Conservation (phyloP, 208 protist genomes). For the Acanthamoeba polyphaga region DNA sequence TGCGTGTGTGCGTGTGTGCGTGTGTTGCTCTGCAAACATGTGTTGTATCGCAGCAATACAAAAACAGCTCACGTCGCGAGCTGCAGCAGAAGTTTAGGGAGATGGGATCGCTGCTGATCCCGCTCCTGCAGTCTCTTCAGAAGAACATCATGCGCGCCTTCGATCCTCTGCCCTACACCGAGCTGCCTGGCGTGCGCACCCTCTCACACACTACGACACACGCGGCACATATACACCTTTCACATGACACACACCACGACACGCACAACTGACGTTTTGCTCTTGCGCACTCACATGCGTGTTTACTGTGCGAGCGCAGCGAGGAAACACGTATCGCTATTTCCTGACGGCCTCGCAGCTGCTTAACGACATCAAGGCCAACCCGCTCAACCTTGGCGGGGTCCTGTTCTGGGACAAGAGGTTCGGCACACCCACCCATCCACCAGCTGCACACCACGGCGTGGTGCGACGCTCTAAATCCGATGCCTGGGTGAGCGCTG, state of each 20-base stretch:
- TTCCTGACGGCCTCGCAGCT: conserved; percentile 26
- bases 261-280: not conserved
- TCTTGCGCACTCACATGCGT: not conserved
- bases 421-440: not conserved
- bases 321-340: conserved; percentile 16
- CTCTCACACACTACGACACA: too few relatives aligned
- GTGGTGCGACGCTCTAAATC: not conserved
- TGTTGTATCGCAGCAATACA: not conserved
- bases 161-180: conserved; percentile 26
- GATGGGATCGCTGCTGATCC: conserved; percentile 29
- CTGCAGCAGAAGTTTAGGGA: conserved; percentile 40
- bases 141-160: conserved; percentile 49
- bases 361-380: conserved; percentile 53
- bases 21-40: too few relatives aligned
- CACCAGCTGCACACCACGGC: too few relatives aligned
- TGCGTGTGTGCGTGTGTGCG: not conserved
- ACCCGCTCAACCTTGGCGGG: not conserved
- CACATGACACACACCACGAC: too few relatives aligned
- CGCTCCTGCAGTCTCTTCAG: not conserved
- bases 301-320: not conserved
- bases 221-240: too few relatives aligned
- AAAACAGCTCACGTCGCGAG: not conserved
- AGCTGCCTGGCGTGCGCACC: not conserved
- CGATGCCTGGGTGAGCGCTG: not conserved
- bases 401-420: conserved; percentile 62